phyloP scores from a whole-genome alignment of 2,329 filamentous ascomycete genomes.

The Arthrobotrys iridis region DNA sequence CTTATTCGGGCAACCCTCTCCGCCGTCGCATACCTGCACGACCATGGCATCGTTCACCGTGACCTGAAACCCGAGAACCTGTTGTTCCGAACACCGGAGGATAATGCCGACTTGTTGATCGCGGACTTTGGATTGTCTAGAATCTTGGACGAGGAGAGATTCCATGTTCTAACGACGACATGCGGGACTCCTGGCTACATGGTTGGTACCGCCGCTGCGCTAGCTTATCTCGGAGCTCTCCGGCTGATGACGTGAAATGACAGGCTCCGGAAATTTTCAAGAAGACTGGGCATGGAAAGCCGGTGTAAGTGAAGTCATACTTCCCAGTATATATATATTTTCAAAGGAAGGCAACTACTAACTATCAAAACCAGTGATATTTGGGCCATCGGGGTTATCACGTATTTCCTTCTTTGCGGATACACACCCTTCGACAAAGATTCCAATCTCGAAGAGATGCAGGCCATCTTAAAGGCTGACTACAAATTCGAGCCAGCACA shows the following conservation, averaged over 20 bases:
- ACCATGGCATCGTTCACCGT: conserved; percentile 97
- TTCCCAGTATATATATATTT: no score
- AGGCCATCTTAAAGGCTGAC: conserved; percentile 95
- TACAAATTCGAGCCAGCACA: conserved; percentile 94
- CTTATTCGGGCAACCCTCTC: conserved; percentile 93
- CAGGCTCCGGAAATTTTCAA: conserved; percentile 95
- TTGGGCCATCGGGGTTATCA: conserved; percentile 98
- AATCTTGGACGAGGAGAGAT: conserved; percentile 99
- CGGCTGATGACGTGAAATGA: neutral
- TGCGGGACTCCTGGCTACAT: conserved; percentile 98
- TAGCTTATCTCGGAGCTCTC: neutral
- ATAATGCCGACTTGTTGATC: conserved; percentile 95
- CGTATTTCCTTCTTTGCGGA: conserved; percentile 96
- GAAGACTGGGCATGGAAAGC: conserved; percentile 96
- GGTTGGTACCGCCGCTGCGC: conserved; percentile 61
- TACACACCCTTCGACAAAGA: conserved; percentile 99
- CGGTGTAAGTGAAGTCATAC: conserved; percentile 70
- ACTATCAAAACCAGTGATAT: conserved; percentile 72
- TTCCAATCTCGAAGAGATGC: conserved; percentile 98
- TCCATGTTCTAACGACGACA: conserved; percentile 95
- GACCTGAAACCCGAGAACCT: conserved; percentile 98
- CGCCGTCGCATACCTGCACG: conserved; percentile 97
- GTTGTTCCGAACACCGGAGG: conserved; percentile 94
- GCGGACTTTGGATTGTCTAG: conserved; percentile 94
- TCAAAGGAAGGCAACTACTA: neutral